A percentile compares a stretch with the other conserved stretches of the same genome.
Evolutionary conservation across 805 yeast genomes (phyloP).

Genomic region (Ogataea pini): DNA sequence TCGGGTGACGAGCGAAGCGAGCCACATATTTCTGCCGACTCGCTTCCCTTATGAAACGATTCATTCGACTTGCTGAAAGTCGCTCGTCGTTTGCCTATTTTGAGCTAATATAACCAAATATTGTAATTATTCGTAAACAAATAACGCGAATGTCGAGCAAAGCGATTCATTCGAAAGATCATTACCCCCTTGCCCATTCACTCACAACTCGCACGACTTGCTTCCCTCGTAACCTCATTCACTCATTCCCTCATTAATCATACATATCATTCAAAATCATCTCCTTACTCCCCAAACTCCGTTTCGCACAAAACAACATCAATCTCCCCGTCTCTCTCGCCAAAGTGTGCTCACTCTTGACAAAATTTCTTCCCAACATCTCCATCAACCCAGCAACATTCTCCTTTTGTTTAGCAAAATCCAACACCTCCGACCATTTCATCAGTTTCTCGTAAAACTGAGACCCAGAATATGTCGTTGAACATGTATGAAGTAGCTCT

Average conservation of each 20-base stretch:
- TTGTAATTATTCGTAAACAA: too few relatives aligned
- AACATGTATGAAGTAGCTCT: conserved; percentile 35
- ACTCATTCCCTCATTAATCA: conserved; percentile 3
- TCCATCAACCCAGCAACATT: conserved; percentile 57
- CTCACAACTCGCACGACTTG: too few relatives aligned
- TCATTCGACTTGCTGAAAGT: too few relatives aligned
- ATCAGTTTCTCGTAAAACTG: conserved; percentile 44
- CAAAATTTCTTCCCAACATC: conserved; percentile 43
- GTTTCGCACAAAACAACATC: conserved; percentile 52
- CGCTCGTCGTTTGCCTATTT: background rate
- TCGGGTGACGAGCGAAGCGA: too few relatives aligned
- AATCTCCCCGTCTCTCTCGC: conserved; percentile 57
- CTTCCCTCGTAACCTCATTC: too few relatives aligned
- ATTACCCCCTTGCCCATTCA: too few relatives aligned
- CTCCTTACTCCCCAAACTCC: conserved; percentile 52
- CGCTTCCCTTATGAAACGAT: too few relatives aligned
- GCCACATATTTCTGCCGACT: too few relatives aligned
- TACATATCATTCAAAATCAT: conserved; percentile 56
- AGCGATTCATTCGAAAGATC: too few relatives aligned
- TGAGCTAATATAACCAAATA: background rate
- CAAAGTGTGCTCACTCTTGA: conserved; percentile 52
- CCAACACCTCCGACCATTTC: conserved; percentile 42
- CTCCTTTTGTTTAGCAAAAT: conserved; percentile 43
- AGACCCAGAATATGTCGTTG: conserved; percentile 35
- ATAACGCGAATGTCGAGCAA: too few relatives aligned